These are phyloP conservation scores for Drosera spatulata DNA, from an alignment of 179 eudicot genomes.

Conservation along the genomic window DNA sequence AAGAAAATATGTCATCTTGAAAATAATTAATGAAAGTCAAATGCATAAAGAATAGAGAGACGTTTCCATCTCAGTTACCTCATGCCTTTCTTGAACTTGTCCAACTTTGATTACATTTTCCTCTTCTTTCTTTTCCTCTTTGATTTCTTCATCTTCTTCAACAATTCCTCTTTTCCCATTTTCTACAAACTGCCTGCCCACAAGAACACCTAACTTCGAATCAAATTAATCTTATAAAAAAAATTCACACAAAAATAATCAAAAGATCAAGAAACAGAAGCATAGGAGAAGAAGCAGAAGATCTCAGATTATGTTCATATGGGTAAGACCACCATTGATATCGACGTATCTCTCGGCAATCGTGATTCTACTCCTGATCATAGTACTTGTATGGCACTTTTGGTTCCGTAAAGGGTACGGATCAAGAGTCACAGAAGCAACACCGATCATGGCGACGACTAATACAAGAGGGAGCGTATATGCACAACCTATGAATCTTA, in stretches of 20 bases:
- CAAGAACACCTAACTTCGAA: too few relatives aligned
- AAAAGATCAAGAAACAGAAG: not conserved
- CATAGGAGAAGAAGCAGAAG: not conserved
- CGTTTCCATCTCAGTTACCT: not conserved
- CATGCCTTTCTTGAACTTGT: constrained; percentile 35
- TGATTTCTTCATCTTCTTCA: not conserved
- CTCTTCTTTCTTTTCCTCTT: not conserved
- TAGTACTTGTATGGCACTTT: constrained; percentile 2
- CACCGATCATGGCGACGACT: not conserved
- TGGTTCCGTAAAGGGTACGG: constrained; percentile 14
- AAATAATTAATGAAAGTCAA: not conserved
- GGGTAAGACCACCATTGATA: constrained; percentile 3
- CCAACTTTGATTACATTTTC: constrained; percentile 17
- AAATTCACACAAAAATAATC: too few relatives aligned
- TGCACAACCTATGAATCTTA: too few relatives aligned
- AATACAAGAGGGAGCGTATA: too few relatives aligned
- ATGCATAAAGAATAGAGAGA: not conserved
- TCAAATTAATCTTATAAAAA: too few relatives aligned
- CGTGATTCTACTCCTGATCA: not conserved
- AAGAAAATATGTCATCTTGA: not conserved
- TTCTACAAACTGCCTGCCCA: not conserved
- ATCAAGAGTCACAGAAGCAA: constrained; percentile 6
- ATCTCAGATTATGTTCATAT: constrained; percentile 4
- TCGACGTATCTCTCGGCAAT: not conserved
- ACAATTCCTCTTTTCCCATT: not conserved